These are phyloP conservation scores for Abortiporus biennis DNA, from an alignment of 1,284 basidiomycete species.

Conservation along the genomic window DNA sequence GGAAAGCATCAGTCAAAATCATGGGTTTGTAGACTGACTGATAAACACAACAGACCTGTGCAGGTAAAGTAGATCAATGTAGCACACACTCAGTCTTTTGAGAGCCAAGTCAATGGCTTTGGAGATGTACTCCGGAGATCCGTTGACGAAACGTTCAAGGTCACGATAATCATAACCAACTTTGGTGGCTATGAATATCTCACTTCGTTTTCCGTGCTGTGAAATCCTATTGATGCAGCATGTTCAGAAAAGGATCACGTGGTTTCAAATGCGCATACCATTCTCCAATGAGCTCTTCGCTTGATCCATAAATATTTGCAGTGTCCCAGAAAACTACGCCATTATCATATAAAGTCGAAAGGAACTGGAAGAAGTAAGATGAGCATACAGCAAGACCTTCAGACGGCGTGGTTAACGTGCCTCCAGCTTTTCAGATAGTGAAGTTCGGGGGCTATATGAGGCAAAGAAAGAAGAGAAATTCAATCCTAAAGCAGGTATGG, in stretches of 20 bases:
- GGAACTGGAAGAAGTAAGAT: background rate
- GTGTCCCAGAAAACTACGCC: slow-evolving; percentile 20
- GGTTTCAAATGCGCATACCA: slow-evolving; percentile 16
- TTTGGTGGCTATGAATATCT: slow-evolving; percentile 47
- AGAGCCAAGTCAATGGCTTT: slow-evolving; percentile 30
- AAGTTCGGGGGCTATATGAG: too few species aligned
- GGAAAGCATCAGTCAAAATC: slow-evolving; percentile 3
- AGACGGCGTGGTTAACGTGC: too few species aligned
- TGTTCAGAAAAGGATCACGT: background rate
- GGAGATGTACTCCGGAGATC: slow-evolving; percentile 29
- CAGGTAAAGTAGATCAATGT: slow-evolving; percentile 41
- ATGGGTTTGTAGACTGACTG: background rate
- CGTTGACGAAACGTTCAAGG: slow-evolving; percentile 16
- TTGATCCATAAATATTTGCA: slow-evolving; percentile 24
- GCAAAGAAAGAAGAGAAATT: too few species aligned
- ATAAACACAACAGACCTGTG: slow-evolving; percentile 27
- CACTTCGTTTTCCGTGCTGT: slow-evolving; percentile 28
- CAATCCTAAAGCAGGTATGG: too few species aligned
- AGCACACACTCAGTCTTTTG: slow-evolving; percentile 36
- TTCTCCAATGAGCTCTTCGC: slow-evolving; percentile 24
- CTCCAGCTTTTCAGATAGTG: too few species aligned
- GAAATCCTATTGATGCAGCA: background rate
- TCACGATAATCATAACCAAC: slow-evolving; percentile 30
- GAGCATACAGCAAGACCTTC: too few species aligned
- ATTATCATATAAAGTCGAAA: background rate